A percentile compares a stretch with the other conserved stretches of the same genome.
These are phyloP conservation scores for Hygrocybe coccinea DNA, from an alignment of 768 basidiomycete genomes.

Conservation along the genomic window DNA sequence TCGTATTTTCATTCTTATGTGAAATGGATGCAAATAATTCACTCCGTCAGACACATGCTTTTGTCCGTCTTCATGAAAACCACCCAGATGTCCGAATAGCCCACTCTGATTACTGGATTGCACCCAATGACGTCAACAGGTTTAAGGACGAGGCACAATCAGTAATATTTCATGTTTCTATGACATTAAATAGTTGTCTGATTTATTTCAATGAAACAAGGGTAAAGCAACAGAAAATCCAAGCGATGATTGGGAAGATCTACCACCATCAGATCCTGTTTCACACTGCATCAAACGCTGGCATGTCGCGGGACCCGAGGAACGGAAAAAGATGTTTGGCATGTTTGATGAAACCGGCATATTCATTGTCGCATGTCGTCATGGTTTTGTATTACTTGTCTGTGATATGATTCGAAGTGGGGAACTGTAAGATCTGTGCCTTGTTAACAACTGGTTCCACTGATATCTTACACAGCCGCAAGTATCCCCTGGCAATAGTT, in stretches of 20 bases:
- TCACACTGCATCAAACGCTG: conserved; percentile 12
- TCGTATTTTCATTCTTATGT: neutral
- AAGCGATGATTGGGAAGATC: conserved; percentile 2
- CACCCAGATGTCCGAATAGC: conserved; percentile 5
- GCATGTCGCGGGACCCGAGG: conserved; percentile 10
- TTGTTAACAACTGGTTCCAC: neutral
- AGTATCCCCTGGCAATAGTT: conserved; percentile 21
- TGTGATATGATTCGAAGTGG: conserved; percentile 30
- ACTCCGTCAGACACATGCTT: neutral
- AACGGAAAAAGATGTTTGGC: conserved; percentile 21
- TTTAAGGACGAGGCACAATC: conserved; percentile 13
- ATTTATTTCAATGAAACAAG: neutral
- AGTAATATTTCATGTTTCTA: neutral
- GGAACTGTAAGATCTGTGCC: conserved; percentile 20
- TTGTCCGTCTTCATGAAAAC: conserved; percentile 4
- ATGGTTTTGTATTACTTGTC: conserved; percentile 11
- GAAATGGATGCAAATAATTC: neutral
- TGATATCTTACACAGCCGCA: conserved; percentile 8
- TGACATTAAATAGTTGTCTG: neutral
- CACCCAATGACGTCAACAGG: conserved; percentile 6
- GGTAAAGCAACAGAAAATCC: neutral
- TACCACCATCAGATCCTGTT: conserved; percentile 13
- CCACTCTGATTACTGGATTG: conserved; percentile 8
- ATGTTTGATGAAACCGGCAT: conserved; percentile 28
- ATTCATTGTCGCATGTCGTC: conserved; percentile 24